A percentile compares a stretch with the other conserved stretches of the same genome.
Evolutionary conservation across 768 basidiomycete species (phyloP).

Genomic region (Leccinellum luteum): DNA sequence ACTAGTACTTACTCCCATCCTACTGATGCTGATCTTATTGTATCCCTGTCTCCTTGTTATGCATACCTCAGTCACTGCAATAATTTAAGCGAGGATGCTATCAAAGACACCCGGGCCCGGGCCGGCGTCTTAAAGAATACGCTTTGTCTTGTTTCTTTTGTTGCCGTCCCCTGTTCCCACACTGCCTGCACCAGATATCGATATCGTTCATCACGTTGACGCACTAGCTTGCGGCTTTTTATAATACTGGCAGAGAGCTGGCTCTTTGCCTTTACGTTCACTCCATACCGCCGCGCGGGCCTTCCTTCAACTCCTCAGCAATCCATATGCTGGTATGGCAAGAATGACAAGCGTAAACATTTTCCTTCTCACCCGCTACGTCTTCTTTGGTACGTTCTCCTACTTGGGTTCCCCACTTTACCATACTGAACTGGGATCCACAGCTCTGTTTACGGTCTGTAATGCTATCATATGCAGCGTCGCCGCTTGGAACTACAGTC

Average conservation of each 20-base stretch:
- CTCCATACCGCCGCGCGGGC: constrained; percentile 34
- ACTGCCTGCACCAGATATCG: constrained; percentile 16
- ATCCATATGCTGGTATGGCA: constrained; percentile 30
- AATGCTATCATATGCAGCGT: constrained; percentile 63
- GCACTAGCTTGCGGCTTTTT: constrained; percentile 2
- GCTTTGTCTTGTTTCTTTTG: not conserved
- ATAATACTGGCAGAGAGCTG: constrained; percentile 26
- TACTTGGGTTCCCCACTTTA: not conserved
- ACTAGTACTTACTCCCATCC: constrained; percentile 14
- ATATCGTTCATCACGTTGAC: constrained; percentile 8
- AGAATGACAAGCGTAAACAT: constrained; percentile 39
- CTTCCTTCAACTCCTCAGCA: constrained; percentile 10
- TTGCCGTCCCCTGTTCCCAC: constrained; percentile 8
- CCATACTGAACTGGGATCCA: constrained; percentile 2
- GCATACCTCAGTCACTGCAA: constrained; percentile 6
- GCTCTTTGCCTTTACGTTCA: constrained; percentile 20
- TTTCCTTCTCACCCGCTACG: constrained; percentile 53
- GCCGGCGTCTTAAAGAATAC: not conserved
- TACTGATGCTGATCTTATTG: constrained; percentile 21
- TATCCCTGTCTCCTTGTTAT: constrained; percentile 12
- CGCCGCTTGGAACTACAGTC: constrained; percentile 66
- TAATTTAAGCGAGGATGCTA: not conserved
- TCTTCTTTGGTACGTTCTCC: constrained; percentile 50
- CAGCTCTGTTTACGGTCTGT: constrained; percentile 61
- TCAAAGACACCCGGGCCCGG: not conserved